Evolutionary conservation across 345 rosid species (phyloP).

Genomic region (Lepidium sativum): DNA sequence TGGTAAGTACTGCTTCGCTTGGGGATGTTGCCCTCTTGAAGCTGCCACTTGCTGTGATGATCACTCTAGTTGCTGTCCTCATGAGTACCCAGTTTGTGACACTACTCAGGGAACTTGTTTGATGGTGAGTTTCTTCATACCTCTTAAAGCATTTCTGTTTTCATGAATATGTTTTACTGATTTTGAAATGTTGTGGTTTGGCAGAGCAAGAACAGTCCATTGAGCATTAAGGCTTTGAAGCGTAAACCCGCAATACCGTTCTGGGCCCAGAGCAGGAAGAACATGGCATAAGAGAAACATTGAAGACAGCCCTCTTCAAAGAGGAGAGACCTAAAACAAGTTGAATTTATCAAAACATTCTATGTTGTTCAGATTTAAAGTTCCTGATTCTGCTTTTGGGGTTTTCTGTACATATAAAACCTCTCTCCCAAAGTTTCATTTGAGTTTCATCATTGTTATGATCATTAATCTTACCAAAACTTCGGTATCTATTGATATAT

Average conservation of each 20-base stretch:
- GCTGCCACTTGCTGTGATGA: constrained; percentile 86
- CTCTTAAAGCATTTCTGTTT: neutral
- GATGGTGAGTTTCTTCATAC: constrained; percentile 34
- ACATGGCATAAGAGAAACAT: constrained; percentile 31
- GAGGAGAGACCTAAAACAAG: neutral
- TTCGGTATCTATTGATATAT: neutral
- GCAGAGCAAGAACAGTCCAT: constrained; percentile 83
- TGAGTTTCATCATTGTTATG: constrained; percentile 13
- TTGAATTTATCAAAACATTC: neutral
- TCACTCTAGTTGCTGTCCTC: constrained; percentile 78
- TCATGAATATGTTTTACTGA: neutral
- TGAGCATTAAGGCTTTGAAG: constrained; percentile 63
- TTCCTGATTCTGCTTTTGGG: constrained; percentile 17
- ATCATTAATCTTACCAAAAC: neutral
- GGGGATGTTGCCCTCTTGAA: constrained; percentile 97
- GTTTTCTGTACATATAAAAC: constrained; percentile 22
- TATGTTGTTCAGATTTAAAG: constrained; percentile 8
- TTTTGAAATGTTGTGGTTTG: neutral
- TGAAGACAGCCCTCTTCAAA: constrained; percentile 9
- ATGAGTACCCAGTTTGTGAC: constrained; percentile 74
- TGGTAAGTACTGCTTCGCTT: constrained; percentile 54
- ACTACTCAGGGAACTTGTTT: constrained; percentile 49
- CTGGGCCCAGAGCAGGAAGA: constrained; percentile 49
- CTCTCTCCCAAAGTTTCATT: constrained; percentile 7
- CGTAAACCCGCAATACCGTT: constrained; percentile 68